Percentiles rank a stretch among this genome's conserved stretches.
Conservation (phyloP, 768 basidiomycete genomes). For the Boletus tylopilopsis region DNA sequence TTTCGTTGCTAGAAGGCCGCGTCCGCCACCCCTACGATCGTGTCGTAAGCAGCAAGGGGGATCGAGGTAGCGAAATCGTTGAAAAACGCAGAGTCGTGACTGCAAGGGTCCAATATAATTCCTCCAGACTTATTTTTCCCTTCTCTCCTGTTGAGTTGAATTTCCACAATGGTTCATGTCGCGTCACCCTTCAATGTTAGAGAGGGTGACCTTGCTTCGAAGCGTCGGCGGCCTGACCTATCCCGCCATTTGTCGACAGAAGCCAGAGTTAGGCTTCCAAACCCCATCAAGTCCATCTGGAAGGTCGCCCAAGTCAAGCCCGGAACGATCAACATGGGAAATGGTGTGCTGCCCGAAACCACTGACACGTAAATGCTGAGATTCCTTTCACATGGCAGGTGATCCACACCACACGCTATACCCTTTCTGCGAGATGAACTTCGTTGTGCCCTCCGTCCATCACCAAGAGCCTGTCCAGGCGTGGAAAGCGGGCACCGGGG, state of each 20-base stretch:
- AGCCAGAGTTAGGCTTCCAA: conserved; percentile 31
- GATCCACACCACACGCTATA: conserved; percentile 34
- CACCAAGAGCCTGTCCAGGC: conserved; percentile 28
- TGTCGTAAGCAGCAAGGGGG: background rate
- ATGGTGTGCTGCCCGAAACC: conserved; percentile 20
- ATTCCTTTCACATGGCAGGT: conserved; percentile 14
- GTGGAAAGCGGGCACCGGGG: conserved; percentile 27
- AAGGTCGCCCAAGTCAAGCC: conserved; percentile 33
- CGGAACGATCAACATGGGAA: conserved; percentile 37
- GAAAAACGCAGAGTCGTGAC: conserved; percentile 6
- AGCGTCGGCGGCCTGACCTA: conserved; percentile 28
- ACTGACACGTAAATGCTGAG: background rate
- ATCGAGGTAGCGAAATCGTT: conserved; percentile 8
- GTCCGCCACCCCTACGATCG: too few relatives aligned
- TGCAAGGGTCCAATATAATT: background rate
- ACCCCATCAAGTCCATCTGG: conserved; percentile 37
- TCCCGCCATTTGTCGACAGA: conserved; percentile 35
- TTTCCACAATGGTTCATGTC: conserved; percentile 25
- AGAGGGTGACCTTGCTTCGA: conserved; percentile 11
- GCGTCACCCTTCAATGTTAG: conserved; percentile 13
- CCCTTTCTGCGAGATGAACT: conserved; percentile 33
- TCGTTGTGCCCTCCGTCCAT: conserved; percentile 31
- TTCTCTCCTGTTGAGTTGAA: background rate
- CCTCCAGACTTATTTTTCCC: too few relatives aligned
- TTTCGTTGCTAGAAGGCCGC: background rate